Base-by-base conservation (phyloP, 1,284 basidiomycete genomes). In the Puccinia coronata region DNA sequence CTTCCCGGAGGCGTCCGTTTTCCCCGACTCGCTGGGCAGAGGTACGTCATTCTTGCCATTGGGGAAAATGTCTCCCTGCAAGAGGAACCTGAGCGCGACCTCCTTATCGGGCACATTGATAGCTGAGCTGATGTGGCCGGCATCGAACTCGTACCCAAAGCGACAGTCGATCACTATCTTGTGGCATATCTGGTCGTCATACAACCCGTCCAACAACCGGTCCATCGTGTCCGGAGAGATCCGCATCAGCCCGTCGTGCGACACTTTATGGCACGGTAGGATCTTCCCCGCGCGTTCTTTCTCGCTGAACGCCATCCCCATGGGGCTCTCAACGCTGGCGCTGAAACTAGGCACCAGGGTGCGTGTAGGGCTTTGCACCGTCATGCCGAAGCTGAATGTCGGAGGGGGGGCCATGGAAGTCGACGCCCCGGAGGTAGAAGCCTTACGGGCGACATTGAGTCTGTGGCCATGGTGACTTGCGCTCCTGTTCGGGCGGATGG, bases 71-170 rank as follows among this genome's bases (percentile, higher is more conserved):
- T 82, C 18, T 82, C 83, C 43, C 85, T 82, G 2, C 84, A 84
- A 85, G 86, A 86, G 18, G 90, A 94, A 89, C 53, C 92, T 91
- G 85, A 97, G 94, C 39, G 98, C 90, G 72, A 90, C 91, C 53
- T 90, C 87, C 14, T 92, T 91, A 23, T 91, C 93, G 85, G 93
- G 93, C 84, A 99, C 90, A 86, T 98, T 98, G 86, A 96, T 89
- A 1, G 97, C 96, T 20, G 95, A 93, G 4, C 90, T 90, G 82
- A 99, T 91, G 87, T 99, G 96, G 0, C 96, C 97, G 18, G 96
- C 96, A 72, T 90, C 89, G 86, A 92, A 98, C 87, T 99, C 97
- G 86, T 98, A 99, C 83, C 95, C 94, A 86, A 99, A 99, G 39
- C 96, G 93, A 86, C 97, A 99, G 87, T 99, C 96, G 84, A 99